Base-by-base conservation (phyloP, 2,329 filamentous ascomycete genomes). In the Aspergillus sp. region DNA sequence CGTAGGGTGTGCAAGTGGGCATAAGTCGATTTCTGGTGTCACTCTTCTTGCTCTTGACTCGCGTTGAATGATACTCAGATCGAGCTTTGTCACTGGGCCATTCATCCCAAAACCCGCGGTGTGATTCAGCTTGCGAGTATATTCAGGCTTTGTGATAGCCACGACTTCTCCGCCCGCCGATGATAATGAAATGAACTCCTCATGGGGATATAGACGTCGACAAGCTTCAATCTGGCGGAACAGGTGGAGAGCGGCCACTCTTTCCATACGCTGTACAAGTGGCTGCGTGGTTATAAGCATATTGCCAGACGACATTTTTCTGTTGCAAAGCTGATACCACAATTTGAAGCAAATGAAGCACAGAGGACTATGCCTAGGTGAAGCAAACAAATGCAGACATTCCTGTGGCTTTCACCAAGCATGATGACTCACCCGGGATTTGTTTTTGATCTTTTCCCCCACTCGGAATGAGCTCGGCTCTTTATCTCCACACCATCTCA, bases 51-150 rank as follows among this genome's bases (percentile, higher is more conserved):
- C 32, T 3, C 14, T 14, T 38, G 52, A 48, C 1, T 54, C 36
- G 1, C 33, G 30, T 40, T 59, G 52, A 11, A 60, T 41, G 3
- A 47, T 20, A 14, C 40, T 36, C 5, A 61, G 36, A 33, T 60
- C 54, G 8, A 45, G 16, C 1, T 48, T 49, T 14, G 52, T 52
- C 41, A 61, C 57, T 1, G 50, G 49, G 19, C 52, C 54, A n/a
- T 53, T 47, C 55, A 61, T 60, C 10, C 53, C 59, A 14, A 61
- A 45, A 14, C 57, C 59, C 14, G 49, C 46, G 17, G 51, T 51
- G 38, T 50, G 56, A 47, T 61, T 61, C 16, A 60, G 22, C 42
- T 60, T 55, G 13, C 45, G 20, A 7, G 35, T 45, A 26, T 58
- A 53, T 3, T 45, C 48, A 2, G 49, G 30, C n/a, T 50, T 55